Evolutionary conservation across 2,329 filamentous ascomycete species (phyloP).

Genomic region (Sodiomyces alkalinus): DNA sequence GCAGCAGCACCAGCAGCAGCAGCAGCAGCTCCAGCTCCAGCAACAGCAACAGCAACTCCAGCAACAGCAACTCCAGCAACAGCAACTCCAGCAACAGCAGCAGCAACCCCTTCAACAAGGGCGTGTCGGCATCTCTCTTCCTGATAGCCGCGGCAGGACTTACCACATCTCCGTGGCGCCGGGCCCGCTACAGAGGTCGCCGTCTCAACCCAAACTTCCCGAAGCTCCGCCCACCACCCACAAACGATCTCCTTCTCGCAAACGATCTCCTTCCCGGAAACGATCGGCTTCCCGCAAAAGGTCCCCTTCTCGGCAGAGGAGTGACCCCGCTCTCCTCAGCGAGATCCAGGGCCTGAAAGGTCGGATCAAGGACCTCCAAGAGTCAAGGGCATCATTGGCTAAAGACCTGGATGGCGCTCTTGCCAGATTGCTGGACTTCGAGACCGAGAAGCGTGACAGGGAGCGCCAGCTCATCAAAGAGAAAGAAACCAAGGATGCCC

Average conservation of each 20-base stretch:
- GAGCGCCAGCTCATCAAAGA: slow-evolving; percentile 4
- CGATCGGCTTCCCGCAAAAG: background rate
- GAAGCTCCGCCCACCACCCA: background rate
- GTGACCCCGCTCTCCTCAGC: slow-evolving; percentile 4
- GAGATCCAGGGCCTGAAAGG: slow-evolving; percentile 6
- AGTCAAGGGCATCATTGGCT: slow-evolving; percentile 3
- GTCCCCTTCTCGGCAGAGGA: slow-evolving; percentile 3
- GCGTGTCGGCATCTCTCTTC: background rate
- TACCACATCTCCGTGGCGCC: slow-evolving; percentile 2
- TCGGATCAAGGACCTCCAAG: slow-evolving; percentile 6
- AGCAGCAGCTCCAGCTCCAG: too few relatives aligned
- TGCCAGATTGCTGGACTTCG: slow-evolving; percentile 3
- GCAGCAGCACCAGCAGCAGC: too few relatives aligned
- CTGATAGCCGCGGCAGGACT: slow-evolving; percentile 1
- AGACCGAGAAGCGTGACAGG: slow-evolving; percentile 4
- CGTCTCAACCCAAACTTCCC: background rate
- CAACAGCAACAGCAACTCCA: too few relatives aligned
- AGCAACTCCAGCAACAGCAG: background rate
- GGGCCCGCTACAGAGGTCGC: background rate
- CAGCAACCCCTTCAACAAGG: background rate
- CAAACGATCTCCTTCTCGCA: slow-evolving; percentile 1
- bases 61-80: too few relatives aligned
- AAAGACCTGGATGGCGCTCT: slow-evolving; percentile 6
- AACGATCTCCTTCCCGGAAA: slow-evolving; percentile 2
- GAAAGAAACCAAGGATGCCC: slow-evolving; percentile 3